Percentiles rank a stretch among this genome's conserved stretches.
These are phyloP conservation scores for Orbilia brochopaga DNA, from an alignment of 2,329 filamentous ascomycete genomes.

Conservation along the genomic window DNA sequence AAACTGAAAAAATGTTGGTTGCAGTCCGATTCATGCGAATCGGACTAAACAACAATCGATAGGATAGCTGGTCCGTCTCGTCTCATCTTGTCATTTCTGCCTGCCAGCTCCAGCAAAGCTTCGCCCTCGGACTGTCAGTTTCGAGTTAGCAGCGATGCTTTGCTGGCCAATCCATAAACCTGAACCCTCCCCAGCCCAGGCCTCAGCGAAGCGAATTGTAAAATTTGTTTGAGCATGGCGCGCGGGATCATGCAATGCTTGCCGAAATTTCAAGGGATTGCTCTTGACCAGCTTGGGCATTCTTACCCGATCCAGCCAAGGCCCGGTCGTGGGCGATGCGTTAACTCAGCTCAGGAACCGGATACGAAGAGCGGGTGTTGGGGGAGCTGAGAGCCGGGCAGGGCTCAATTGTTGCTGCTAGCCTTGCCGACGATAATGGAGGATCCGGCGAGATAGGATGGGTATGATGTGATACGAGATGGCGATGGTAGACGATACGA, in stretches of 20 bases:
- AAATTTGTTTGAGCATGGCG: conserved; percentile 1
- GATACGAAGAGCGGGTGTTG: conserved; percentile 16
- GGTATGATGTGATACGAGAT: too few relatives aligned
- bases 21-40: too few relatives aligned
- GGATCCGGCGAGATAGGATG: background rate
- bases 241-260: conserved; percentile 14
- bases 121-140: too few relatives aligned
- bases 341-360: conserved; percentile 14
- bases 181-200: too few relatives aligned
- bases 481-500: too few relatives aligned
- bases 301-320: conserved; percentile 44
- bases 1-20: too few relatives aligned
- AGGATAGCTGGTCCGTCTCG: too few relatives aligned
- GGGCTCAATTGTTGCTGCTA: background rate
- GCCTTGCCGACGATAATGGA: background rate
- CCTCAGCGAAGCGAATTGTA: background rate
- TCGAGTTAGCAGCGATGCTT: too few relatives aligned
- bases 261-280: conserved; percentile 46
- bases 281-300: conserved; percentile 22
- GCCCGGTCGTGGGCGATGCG: conserved; percentile 1
- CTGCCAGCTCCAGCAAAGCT: too few relatives aligned
- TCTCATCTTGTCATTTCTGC: too few relatives aligned
- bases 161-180: too few relatives aligned
- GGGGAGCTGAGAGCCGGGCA: background rate
- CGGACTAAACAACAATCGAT: too few relatives aligned